Evolutionary conservation across 73 alveolate species (phyloP), one percentile per base, ranked within the genome.

Genomic region (Paraurostyla sp.): DNA sequence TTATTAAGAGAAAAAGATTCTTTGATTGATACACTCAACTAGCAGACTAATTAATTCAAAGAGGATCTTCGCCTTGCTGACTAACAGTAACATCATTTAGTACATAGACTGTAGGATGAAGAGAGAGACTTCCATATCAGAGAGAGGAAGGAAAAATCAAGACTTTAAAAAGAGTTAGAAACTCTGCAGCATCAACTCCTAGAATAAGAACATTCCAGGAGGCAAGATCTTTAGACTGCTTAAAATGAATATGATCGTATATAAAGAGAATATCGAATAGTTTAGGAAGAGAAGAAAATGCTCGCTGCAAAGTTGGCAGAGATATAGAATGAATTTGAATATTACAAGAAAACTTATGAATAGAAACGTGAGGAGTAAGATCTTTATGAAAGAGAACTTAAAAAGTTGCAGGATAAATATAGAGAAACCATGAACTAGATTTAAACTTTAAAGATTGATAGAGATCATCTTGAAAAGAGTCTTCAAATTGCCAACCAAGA

Each of bases 241-340:
- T 23, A 51, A 25, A 69, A 45, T 27, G 93, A 92, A 49, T 45
- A 42, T 32, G 92, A 90, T 15, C 49, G 87, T 20, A 54, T 69
- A 0, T 75, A 80, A 29, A 40, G 80, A 51, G 91, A 89, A 38
- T 46, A 71, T 83, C 65, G 87, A 51, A 40, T 65, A 23, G 78
- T 60, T 7, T 40, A 45, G 2, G 95, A 92, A 59, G 97, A 92
- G 63, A 92, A 88, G 81, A 49, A 76, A 50, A 52, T 29, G 65
- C 56, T 68, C 0, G 52, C 38, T 54, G 32, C 32, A 42, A 81
- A 46, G 42, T 9, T 87, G 18, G 30, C 25, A 2, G 87, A 54
- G 15, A 23, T 50, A 0, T 56, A 80, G 42, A 45, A n/a, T 22
- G 94, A 89, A 30, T 43, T 18, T 23, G 76, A 63, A 32, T n/a